Base-by-base conservation (phyloP, 495 filamentous ascomycete species). In the Penicillium mononematosum region DNA sequence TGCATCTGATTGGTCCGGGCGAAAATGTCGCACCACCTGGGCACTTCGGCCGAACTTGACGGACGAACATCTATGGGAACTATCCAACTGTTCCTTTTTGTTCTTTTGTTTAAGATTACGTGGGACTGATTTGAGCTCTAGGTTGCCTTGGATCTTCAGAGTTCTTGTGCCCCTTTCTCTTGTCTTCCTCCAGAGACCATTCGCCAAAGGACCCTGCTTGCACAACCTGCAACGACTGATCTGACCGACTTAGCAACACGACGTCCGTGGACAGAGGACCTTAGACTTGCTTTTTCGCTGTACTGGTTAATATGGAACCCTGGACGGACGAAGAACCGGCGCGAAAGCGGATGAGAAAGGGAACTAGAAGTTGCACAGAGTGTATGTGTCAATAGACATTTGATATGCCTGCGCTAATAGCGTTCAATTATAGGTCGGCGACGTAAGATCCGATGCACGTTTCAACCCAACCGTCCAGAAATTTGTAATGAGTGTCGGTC, bases 391-490 rank as follows among this genome's bases (percentile, higher is more conserved):
- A 11, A 51, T 14, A 41, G 1, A n/a, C 1, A 27, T 27, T 54
- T 25, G 9, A 4, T 45, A 20, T 25, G 12, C 8, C 27, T 32
- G 17, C 29, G 42, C 39, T 45, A 54, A 49, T 43, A 42, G 11
- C 43, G 19, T 54, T 53, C 22, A 2, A 16, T 19, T 8, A 44
- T 47, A 75, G 72, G 72, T 56, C 65, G 74, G 44, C 68, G 74
- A 32, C 73, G 74, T 19, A 77, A 77, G 51, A 77, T 75, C 17
- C 70, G 69, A 41, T 77, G 74, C 47, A 74, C 74, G 24, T 70
- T 61, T 27, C 58, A 65, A 39, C 38, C 61, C 34, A 70, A 66
- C 45, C 58, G 62, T n/a, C 62, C 60, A 1, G 59, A 63, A 17
- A 47, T 54, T n/a, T 75, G 74, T 62, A 68, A 67, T 58, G 74